Evolutionary conservation across 2,329 filamentous ascomycete species (phyloP), one percentile per base, ranked within the genome.

Genomic region (Meredithiella fracta): DNA sequence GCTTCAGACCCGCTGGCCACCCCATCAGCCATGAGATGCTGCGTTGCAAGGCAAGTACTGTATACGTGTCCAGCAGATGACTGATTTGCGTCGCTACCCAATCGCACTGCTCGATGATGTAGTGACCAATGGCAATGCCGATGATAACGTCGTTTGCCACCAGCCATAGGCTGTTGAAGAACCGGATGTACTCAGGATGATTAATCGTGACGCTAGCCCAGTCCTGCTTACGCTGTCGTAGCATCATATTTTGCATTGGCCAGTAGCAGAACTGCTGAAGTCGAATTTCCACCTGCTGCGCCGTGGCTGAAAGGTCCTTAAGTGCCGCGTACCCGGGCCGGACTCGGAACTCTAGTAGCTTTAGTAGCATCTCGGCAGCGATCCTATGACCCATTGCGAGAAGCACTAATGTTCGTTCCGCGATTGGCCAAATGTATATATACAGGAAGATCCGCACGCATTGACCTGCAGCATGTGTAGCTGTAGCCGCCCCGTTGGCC

Each of bases 141-240:
- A 98, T 97, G 61, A 98, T 98, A 50, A 98, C 85, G 70, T 98
- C 92, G 70, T 98, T 98, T 29, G 90, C 90, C 22, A 98, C 92
- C 7, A 98, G 84, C 92, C 92, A 98, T 3, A 98, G 73, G 64
- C 89, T 96, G 67, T 98, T 98, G 71, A 97, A 98, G 69, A 98
- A 98, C 15, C 92, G 85, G 62, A 98, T 98, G 67, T 98, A 98
- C 67, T 98, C 92, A 0, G 91, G 88, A 67, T 98, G 91, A 63
- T 85, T 95, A 51, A 85, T 92, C 0, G 90, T 96, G 56, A 97
- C 85, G 66, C 91, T 97, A 58, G 89, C 86, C 91, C 92, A 97
- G 63, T 94, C 88, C 60, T 83, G 82, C 65, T 94, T 94, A 40
- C 90, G 78, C 64, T 86, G 82, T n/a, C 90, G 83, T 50, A 98